phyloP scores from a whole-genome alignment of 1,139 yeast genomes.

The Candida sp. region DNA sequence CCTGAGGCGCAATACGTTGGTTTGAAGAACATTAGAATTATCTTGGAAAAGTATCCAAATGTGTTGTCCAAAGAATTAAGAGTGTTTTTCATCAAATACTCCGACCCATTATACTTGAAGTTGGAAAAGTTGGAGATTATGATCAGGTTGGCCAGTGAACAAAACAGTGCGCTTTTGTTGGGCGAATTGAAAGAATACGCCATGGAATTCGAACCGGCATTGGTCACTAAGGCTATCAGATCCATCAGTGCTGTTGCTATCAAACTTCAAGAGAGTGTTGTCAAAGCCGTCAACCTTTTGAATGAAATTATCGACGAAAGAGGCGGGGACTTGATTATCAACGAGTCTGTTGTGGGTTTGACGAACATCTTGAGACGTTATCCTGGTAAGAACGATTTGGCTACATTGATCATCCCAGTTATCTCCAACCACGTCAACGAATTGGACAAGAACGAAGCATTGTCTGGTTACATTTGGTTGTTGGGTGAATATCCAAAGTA shows the following conservation, averaged over 20 bases:
- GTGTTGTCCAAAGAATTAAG: constrained; percentile 81
- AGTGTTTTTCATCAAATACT: constrained; percentile 91
- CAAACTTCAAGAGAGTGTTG: constrained; percentile 64
- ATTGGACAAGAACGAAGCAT: constrained; percentile 63
- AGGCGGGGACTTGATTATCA: constrained; percentile 73
- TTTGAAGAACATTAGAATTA: constrained; percentile 86
- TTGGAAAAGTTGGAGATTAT: constrained; percentile 92
- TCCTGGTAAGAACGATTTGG: constrained; percentile 60
- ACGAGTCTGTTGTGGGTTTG: constrained; percentile 79
- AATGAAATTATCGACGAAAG: constrained; percentile 79
- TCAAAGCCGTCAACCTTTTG: constrained; percentile 76
- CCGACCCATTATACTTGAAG: constrained; percentile 93
- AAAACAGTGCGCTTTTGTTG: constrained; percentile 70
- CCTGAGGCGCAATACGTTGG: constrained; percentile 98
- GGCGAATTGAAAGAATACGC: constrained; percentile 93
- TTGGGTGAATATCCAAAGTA: constrained; percentile 87
- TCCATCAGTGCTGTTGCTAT: constrained; percentile 93
- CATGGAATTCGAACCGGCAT: constrained; percentile 92
- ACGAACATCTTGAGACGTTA: constrained; percentile 83
- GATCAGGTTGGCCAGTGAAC: constrained; percentile 78
- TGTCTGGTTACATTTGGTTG: constrained; percentile 86
- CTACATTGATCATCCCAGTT: constrained; percentile 73
- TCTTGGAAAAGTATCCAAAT: constrained; percentile 87
- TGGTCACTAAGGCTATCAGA: constrained; percentile 79
- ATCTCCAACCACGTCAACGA: constrained; percentile 64